Evolutionary conservation across 345 rosid genomes (phyloP), one percentile per base, ranked within the genome.

Genomic region (Eucalyptus regnans): DNA sequence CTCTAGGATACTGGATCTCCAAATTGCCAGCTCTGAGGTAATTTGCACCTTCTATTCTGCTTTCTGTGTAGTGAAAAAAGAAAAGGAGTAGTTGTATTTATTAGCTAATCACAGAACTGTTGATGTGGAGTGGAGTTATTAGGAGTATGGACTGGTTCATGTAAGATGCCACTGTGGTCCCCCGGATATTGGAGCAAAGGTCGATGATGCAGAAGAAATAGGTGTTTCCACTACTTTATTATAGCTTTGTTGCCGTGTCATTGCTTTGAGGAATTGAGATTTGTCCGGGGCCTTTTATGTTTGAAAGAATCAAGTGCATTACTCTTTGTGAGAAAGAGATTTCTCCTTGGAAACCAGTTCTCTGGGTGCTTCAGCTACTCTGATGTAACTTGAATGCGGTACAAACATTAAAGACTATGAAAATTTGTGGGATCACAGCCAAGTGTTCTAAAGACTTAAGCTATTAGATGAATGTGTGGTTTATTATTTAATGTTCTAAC

Each of bases 1-100:
- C 92, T 88, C 41, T 92, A 89, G 99, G 99, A n/a, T 96, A 97
- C 76, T 97, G 99, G 99, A 91, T 94, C 92, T 95, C 98, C 33
- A 95, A 92, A 92, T 91, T 96, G 91, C 99, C 98, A 52, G 92
- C 91, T 87, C 91, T 95, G 87, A 92, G 98, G 99, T 96, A 94
- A 89, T 76, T 76, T 76, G 84, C 48, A 76, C 27, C 84, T 4
- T 25, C 46, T 84, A 56, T 85, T 51, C 41, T 87, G 80, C 86
- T 56, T 91, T 23, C 50, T 84, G 76, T 64, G 23, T 41, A 64
- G 29, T 71, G 84, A 41, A 17, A 76, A 50, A 86, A 9, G 60
- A 31, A 86, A 86, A 9, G 81, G 25, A 71, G 41, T 52, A 48
- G 8, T 48, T 46, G 86, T 86, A 20, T 50, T 50, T 48, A 50